These are phyloP conservation scores for Balansia obtecta DNA, from an alignment of 2,329 filamentous ascomycete species.

Conservation along the genomic window DNA sequence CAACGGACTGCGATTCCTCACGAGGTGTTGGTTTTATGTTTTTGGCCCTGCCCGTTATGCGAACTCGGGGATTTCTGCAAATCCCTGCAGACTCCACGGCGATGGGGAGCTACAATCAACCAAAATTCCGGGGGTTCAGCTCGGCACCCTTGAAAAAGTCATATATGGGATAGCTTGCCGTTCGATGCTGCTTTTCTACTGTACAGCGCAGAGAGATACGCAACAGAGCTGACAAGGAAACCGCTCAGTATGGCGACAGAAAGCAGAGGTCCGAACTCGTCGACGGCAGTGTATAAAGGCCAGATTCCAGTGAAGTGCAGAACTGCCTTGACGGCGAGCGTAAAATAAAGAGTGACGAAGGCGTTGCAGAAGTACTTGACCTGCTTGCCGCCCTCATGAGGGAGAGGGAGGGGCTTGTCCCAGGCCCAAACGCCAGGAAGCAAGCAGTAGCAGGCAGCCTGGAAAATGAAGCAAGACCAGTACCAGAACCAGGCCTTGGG, in stretches of 20 bases:
- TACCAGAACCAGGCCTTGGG: constrained; percentile 82
- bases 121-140: constrained; percentile 77
- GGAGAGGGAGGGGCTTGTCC: constrained; percentile 78
- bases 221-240: constrained; percentile 68
- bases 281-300: constrained; percentile 81
- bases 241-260: constrained; percentile 87
- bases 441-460: constrained; percentile 69
- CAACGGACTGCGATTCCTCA: too few species aligned
- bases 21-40: too few species aligned
- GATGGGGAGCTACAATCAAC: too few species aligned
- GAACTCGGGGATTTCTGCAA: too few species aligned
- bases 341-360: constrained; percentile 76
- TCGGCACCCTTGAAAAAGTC: constrained; percentile 90
- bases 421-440: constrained; percentile 80
- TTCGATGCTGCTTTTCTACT: constrained; percentile 80
- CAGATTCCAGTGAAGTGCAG: constrained; percentile 79
- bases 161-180: constrained; percentile 72
- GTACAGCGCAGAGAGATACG: constrained; percentile 72
- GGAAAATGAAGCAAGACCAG: constrained; percentile 83
- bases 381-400: constrained; percentile 72
- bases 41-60: too few species aligned
- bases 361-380: constrained; percentile 92
- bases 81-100: too few species aligned
- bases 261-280: constrained; percentile 89
- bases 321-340: constrained; percentile 54